Percentiles rank a stretch among this genome's conserved stretches.
Conservation (phyloP, 306 rosid genomes). For the Acacia melanoxylon region DNA sequence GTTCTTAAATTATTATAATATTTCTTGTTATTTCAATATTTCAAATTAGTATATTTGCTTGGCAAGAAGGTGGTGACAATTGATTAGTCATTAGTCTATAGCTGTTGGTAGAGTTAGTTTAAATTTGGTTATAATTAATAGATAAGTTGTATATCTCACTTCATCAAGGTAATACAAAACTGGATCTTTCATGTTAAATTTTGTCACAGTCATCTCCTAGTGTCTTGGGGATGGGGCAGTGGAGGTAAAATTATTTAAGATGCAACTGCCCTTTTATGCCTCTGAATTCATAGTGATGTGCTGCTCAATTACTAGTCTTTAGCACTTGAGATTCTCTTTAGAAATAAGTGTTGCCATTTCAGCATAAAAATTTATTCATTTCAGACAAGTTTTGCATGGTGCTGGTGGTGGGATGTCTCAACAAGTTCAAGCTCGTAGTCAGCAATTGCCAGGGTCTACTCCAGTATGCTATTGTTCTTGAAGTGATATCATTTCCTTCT, state of each 20-base stretch:
- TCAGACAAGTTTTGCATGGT: conserved; percentile 94
- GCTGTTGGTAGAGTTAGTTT: neutral
- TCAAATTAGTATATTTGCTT: conserved; percentile 9
- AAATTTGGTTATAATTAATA: neutral
- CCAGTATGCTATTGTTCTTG: conserved; percentile 56
- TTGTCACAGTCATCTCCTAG: neutral
- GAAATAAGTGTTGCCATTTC: conserved; percentile 24
- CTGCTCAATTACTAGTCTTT: conserved; percentile 25
- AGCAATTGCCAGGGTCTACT: conserved; percentile 85
- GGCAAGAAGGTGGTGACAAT: conserved; percentile 8
- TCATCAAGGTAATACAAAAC: neutral
- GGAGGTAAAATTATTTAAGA: neutral
- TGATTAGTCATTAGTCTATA: conserved; percentile 13
- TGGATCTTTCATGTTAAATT: neutral
- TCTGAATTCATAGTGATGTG: conserved; percentile 10
- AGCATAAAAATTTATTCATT: conserved; percentile 30
- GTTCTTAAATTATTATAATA: conserved; percentile 12
- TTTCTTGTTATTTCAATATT: conserved; percentile 3
- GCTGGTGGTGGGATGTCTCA: conserved; percentile 83
- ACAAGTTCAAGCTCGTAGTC: conserved; percentile 89
- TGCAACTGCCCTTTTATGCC: conserved; percentile 8
- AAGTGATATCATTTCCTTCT: conserved; percentile 17
- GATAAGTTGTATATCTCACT: conserved; percentile 10
- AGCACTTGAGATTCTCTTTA: neutral
- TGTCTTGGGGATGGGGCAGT: neutral